Percentiles rank a stretch among this genome's conserved stretches.
Conservation (phyloP, 305 asterid species). For the Fraxinus velutina region DNA sequence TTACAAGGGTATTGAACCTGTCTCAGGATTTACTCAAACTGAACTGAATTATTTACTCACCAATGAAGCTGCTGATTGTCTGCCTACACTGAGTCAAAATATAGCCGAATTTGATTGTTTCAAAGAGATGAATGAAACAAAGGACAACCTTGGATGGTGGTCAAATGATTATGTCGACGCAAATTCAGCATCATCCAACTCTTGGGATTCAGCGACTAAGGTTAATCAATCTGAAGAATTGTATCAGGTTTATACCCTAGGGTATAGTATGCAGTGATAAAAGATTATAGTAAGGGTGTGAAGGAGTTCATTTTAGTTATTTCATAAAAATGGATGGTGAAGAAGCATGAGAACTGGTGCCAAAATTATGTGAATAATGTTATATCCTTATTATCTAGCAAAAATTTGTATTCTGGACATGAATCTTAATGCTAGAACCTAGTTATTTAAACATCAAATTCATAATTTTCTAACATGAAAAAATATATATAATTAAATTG, state of each 20-base stretch:
- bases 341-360: neutral
- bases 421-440: neutral
- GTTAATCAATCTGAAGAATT: conserved; percentile 43
- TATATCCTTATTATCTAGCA: neutral
- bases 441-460: neutral
- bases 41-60: conserved; percentile 49
- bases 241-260: conserved; percentile 40
- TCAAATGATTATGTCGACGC: conserved; percentile 44
- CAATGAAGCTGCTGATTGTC: conserved; percentile 28
- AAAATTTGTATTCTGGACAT: neutral
- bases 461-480: neutral
- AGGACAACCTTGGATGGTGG: conserved; percentile 50
- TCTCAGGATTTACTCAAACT: conserved; percentile 39
- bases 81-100: conserved; percentile 13
- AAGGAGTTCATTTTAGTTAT: neutral
- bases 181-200: conserved; percentile 24
- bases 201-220: conserved; percentile 50
- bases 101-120: conserved; percentile 39
- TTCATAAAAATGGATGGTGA: neutral
- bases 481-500: neutral
- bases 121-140: conserved; percentile 6
- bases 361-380: neutral
- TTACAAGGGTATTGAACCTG: conserved; percentile 22
- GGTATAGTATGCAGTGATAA: conserved; percentile 35
- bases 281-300: neutral